These are phyloP conservation scores for Kernera saxatilis DNA, from an alignment of 345 rosid species.

Conservation along the genomic window DNA sequence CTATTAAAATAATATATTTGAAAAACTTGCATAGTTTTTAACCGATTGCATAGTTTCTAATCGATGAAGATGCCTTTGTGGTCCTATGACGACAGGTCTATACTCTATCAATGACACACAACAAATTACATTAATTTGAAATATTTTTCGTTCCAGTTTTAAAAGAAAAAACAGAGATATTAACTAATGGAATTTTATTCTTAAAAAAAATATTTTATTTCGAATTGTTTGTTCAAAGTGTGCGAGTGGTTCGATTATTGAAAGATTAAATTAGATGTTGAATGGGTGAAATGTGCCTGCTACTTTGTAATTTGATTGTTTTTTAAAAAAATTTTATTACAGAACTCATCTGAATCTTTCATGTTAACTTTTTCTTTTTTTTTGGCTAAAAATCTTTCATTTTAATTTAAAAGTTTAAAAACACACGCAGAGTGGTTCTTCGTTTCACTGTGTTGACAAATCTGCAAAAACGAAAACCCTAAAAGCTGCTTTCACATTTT, in stretches of 20 bases:
- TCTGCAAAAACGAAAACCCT: neutral
- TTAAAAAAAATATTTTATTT: too few species aligned
- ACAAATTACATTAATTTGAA: neutral
- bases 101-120: slow-evolving; percentile 10
- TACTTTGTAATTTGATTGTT: neutral
- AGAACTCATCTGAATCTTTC: too few species aligned
- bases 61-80: too few species aligned
- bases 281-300: neutral
- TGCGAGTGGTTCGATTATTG: neutral
- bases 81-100: slow-evolving; percentile 4
- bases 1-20: too few species aligned
- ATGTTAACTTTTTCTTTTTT: too few species aligned
- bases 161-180: too few species aligned
- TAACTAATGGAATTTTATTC: too few species aligned
- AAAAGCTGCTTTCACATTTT: slow-evolving; percentile 6
- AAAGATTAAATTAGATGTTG: neutral
- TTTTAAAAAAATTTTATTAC: neutral
- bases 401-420: neutral
- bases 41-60: too few species aligned
- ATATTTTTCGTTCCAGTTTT: neutral
- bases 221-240: too few species aligned
- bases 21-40: too few species aligned
- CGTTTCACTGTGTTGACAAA: neutral
- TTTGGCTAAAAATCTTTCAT: too few species aligned
- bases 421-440: neutral